Evolutionary conservation across 1,284 basidiomycete genomes (phyloP).

Genomic region (Prillingera fragicola): DNA sequence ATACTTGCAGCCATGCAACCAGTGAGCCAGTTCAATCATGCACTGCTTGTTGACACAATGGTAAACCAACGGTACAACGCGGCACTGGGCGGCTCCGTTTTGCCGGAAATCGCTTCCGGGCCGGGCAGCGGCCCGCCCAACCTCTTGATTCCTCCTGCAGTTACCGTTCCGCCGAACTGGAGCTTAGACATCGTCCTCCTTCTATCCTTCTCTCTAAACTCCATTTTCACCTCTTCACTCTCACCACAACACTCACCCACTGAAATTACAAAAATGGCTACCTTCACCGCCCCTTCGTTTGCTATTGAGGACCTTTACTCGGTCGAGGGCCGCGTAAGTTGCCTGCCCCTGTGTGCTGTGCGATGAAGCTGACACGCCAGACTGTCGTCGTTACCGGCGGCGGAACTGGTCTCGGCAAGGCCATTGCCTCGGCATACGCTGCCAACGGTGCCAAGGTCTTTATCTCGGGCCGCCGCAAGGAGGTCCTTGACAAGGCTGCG

Average conservation of each 20-base stretch:
- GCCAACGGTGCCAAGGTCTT: constrained; percentile 47
- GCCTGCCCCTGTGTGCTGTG: too few species aligned
- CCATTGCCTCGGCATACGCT: constrained; percentile 40
- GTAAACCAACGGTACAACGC: too few species aligned
- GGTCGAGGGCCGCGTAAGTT: constrained; percentile 20
- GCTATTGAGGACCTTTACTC: constrained; percentile 25
- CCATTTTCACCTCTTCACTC: not conserved
- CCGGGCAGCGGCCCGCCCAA: not conserved
- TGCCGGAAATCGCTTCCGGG: too few species aligned
- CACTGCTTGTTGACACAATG: too few species aligned
- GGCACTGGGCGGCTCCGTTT: too few species aligned
- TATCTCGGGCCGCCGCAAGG: constrained; percentile 44
- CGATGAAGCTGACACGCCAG: not conserved
- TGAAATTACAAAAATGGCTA: too few species aligned
- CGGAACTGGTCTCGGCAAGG: constrained; percentile 36
- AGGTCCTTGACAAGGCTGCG: constrained; percentile 40
- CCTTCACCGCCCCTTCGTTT: constrained; percentile 13
- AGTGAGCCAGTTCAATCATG: too few species aligned
- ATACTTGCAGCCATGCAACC: too few species aligned
- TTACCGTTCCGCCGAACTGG: not conserved
- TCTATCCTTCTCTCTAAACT: not conserved
- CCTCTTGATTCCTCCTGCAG: not conserved
- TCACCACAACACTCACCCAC: too few species aligned
- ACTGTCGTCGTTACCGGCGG: constrained; percentile 34
- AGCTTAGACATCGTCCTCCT: not conserved